Evolutionary conservation across 768 basidiomycete genomes (phyloP).

Genomic region (Crepidotus variabilis): DNA sequence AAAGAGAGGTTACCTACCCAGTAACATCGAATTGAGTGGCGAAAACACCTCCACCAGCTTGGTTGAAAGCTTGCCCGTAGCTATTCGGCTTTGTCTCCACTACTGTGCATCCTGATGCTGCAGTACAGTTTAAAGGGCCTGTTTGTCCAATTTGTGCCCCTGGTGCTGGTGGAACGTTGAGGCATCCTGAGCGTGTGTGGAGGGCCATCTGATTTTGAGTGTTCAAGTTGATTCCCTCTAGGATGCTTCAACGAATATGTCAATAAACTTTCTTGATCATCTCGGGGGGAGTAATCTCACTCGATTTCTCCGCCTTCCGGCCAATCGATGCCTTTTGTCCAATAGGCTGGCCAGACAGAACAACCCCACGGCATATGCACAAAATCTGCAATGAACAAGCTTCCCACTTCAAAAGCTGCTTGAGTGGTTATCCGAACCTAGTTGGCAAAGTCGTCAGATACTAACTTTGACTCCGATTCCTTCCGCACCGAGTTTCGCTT

Average conservation of each 20-base stretch:
- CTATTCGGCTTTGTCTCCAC: constrained; percentile 53
- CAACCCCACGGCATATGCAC: constrained; percentile 48
- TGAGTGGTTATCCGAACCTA: constrained; percentile 43
- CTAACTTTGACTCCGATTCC: background rate
- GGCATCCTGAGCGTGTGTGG: constrained; percentile 55
- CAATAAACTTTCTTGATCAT: background rate
- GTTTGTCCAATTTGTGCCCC: constrained; percentile 25
- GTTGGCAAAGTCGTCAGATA: background rate
- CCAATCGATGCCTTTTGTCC: constrained; percentile 41
- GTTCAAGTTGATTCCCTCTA: constrained; percentile 79
- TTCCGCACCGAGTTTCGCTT: constrained; percentile 57
- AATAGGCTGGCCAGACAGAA: constrained; percentile 49
- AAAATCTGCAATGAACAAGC: constrained; percentile 40
- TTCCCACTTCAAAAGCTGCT: constrained; percentile 37
- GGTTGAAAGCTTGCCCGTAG: constrained; percentile 64
- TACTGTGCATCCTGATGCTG: constrained; percentile 63
- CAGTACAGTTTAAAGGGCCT: constrained; percentile 54
- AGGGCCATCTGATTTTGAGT: constrained; percentile 70
- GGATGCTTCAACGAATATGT: constrained; percentile 32
- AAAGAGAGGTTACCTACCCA: constrained; percentile 15
- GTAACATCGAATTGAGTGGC: constrained; percentile 64
- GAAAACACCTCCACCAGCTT: constrained; percentile 71
- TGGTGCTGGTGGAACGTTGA: constrained; percentile 28
- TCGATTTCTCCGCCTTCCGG: constrained; percentile 48
- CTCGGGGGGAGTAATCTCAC: constrained; percentile 17